Evolutionary conservation across 805 yeast species (phyloP).

Genomic region (Grigorovia humatica): DNA sequence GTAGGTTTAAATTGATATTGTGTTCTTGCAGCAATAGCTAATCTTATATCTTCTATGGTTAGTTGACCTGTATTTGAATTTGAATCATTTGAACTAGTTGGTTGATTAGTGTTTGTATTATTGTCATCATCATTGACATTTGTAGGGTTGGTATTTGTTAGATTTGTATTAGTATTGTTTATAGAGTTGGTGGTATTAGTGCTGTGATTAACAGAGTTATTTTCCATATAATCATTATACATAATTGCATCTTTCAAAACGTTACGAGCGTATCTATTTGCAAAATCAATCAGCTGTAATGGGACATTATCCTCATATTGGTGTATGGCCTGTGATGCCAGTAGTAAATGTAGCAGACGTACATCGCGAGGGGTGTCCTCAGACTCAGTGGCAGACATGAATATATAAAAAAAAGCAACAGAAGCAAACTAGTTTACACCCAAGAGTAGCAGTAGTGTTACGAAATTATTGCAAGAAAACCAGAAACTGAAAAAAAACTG

Average conservation of each 20-base stretch:
- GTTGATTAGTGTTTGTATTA: slow-evolving; percentile 7
- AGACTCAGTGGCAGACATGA: not conserved
- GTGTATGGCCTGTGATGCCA: slow-evolving; percentile 88
- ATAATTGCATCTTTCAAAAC: slow-evolving; percentile 82
- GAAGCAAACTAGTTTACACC: too few species aligned
- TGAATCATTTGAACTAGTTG: not conserved
- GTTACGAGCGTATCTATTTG: slow-evolving; percentile 76
- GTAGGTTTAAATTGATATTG: slow-evolving; percentile 90
- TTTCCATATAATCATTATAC: slow-evolving; percentile 72
- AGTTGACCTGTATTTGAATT: slow-evolving; percentile 30
- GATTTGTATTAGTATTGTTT: not conserved
- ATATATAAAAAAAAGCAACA: too few species aligned
- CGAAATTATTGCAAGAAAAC: too few species aligned
- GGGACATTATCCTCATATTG: slow-evolving; percentile 95
- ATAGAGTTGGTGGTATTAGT: slow-evolving; percentile 3
- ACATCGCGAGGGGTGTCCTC: slow-evolving; percentile 70
- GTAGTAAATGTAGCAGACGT: slow-evolving; percentile 73
- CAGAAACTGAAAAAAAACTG: too few species aligned
- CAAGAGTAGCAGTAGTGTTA: not conserved
- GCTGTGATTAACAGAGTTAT: slow-evolving; percentile 11
- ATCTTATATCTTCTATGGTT: slow-evolving; percentile 79
- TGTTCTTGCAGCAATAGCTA: slow-evolving; percentile 91
- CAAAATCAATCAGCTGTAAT: slow-evolving; percentile 92
- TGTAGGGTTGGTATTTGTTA: too few species aligned
- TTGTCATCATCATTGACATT: slow-evolving; percentile 9